Evolutionary conservation across 345 rosid species (phyloP).

Genomic region (Lagerstroemia speciosa): DNA sequence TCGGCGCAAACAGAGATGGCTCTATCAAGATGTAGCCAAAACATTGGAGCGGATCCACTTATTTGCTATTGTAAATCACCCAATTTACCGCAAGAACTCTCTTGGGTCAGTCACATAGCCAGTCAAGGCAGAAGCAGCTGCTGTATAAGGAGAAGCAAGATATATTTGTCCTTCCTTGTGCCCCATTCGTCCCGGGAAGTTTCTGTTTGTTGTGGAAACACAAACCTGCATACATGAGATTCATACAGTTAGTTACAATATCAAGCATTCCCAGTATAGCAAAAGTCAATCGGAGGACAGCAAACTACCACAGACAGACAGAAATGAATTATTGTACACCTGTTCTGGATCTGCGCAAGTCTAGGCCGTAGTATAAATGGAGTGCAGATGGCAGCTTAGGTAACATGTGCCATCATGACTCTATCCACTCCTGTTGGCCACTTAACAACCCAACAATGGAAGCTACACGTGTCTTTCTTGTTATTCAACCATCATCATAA

Average conservation of each 20-base stretch:
- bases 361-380: neutral
- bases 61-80: neutral
- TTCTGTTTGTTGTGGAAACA: constrained; percentile 82
- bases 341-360: no score
- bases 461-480: neutral
- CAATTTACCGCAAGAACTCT: constrained; percentile 66
- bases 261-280: neutral
- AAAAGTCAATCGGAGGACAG: neutral
- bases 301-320: neutral
- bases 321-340: neutral
- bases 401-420: neutral
- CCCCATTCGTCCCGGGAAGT: constrained; percentile 99
- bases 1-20: no score
- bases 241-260: neutral
- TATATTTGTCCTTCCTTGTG: constrained; percentile 97
- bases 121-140: constrained; percentile 97
- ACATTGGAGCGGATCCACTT: no score
- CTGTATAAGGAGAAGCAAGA: constrained; percentile 90
- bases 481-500: neutral
- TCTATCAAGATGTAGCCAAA: no score
- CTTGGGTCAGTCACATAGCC: constrained; percentile 93
- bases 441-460: neutral
- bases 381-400: neutral
- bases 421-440: neutral
- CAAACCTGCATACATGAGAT: constrained; percentile 39